Evolutionary conservation across 306 rosid species (phyloP).

Genomic region (Notholithocarpus densiflorus): DNA sequence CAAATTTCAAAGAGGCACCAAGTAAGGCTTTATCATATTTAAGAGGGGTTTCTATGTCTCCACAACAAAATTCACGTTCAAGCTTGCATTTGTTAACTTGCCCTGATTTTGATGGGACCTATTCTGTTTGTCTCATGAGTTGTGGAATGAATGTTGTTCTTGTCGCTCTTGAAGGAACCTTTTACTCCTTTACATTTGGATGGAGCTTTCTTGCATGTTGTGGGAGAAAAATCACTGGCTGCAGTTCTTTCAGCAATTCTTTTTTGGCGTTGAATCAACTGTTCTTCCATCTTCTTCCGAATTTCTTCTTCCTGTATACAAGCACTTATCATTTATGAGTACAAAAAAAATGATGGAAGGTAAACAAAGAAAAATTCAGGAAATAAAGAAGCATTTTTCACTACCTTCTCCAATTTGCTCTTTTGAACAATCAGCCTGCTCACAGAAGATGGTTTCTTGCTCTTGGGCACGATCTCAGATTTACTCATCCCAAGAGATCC

Average conservation of each 20-base stretch:
- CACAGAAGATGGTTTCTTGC: constrained; percentile 27
- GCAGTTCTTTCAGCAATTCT: constrained; percentile 70
- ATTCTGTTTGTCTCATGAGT: constrained; percentile 29
- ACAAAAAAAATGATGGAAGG: not conserved
- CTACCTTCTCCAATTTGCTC: constrained; percentile 62
- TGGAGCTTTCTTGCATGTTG: constrained; percentile 30
- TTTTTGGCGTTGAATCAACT: constrained; percentile 45
- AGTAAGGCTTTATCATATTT: not conserved
- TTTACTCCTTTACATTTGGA: constrained; percentile 30
- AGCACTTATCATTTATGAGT: constrained; percentile 19
- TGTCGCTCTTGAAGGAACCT: constrained; percentile 37
- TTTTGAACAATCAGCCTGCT: constrained; percentile 48
- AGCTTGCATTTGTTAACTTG: constrained; percentile 24
- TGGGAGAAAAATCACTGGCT: constrained; percentile 32
- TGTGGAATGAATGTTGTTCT: constrained; percentile 33
- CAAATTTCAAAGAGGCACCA: not conserved
- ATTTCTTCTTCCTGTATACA: constrained; percentile 60
- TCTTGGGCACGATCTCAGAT: constrained; percentile 32
- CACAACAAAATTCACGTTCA: not conserved
- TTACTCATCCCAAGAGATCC: constrained; percentile 27
- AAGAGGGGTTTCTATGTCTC: not conserved
- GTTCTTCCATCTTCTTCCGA: constrained; percentile 56
- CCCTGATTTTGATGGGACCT: constrained; percentile 41
- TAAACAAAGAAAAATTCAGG: constrained; percentile 1
- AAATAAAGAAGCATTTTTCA: constrained; percentile 5